phyloP scores from a whole-genome alignment of 148 eudicot species.

The Cornus kousa region DNA sequence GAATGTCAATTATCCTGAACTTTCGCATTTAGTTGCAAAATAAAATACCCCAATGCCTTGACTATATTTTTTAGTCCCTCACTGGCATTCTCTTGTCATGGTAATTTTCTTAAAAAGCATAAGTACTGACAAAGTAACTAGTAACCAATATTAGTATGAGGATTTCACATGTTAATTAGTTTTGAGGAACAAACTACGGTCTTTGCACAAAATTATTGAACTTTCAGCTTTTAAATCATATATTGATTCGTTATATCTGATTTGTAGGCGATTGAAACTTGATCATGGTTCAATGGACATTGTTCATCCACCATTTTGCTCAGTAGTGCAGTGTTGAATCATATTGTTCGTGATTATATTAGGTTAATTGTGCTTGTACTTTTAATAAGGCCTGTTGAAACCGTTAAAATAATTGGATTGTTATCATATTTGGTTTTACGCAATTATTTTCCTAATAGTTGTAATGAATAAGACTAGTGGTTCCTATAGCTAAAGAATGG shows the following conservation, averaged over 20 bases:
- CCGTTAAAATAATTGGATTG: background rate
- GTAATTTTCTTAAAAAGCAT: no score
- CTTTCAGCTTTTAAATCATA: background rate
- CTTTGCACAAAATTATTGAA: background rate
- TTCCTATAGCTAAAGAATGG: no score
- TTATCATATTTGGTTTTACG: background rate
- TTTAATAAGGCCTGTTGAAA: background rate
- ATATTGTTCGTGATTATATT: background rate
- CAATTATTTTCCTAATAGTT: no score
- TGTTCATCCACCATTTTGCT: no score
- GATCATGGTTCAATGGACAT: background rate
- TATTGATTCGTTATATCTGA: background rate
- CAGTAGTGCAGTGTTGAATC: background rate
- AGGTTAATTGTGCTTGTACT: background rate
- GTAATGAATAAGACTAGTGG: no score
- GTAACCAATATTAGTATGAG: background rate
- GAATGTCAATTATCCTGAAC: no score
- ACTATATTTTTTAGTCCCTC: no score
- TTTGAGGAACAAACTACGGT: background rate
- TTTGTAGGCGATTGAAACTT: conserved; percentile 1
- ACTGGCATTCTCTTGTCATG: no score
- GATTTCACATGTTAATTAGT: background rate
- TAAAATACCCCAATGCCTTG: no score
- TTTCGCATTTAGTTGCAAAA: no score
- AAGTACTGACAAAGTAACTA: background rate